Conservation (phyloP, 257 asterid genomes). For the Salvia rosmarinus region DNA sequence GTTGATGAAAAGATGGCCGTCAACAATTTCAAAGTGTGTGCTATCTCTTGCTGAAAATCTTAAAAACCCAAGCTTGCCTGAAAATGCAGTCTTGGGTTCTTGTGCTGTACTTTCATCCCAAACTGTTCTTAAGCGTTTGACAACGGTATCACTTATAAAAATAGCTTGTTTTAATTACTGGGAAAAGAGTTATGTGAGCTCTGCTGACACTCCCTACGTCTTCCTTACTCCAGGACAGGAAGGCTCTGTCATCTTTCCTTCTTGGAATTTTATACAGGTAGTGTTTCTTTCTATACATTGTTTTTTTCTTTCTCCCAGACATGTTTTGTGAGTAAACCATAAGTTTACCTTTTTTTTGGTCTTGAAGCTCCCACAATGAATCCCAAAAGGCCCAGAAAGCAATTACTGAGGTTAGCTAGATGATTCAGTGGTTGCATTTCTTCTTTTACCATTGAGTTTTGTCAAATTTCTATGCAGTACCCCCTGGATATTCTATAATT, state of each 20-base stretch:
- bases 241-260: constrained; percentile 89
- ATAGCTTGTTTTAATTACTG: constrained; percentile 10
- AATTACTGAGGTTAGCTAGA: constrained; percentile 82
- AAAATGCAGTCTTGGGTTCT: constrained; percentile 92
- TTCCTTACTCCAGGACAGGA: constrained; percentile 65
- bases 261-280: constrained; percentile 92
- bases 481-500: constrained; percentile 2
- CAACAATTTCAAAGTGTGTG: constrained; percentile 83
- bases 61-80: constrained; percentile 70
- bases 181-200: constrained; percentile 33
- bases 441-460: constrained; percentile 19
- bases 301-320: neutral
- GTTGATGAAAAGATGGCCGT: constrained; percentile 98
- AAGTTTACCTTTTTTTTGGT: constrained; percentile 23
- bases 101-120: constrained; percentile 92
- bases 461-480: neutral
- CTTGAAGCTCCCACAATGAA: constrained; percentile 90
- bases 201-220: constrained; percentile 37
- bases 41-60: constrained; percentile 69
- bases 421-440: constrained; percentile 28
- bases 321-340: constrained; percentile 27
- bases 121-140: constrained; percentile 85
- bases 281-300: constrained; percentile 25
- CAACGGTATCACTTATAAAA: constrained; percentile 57
- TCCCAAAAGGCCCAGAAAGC: constrained; percentile 97